Base-by-base conservation (phyloP, 225 moss, liverwort and hornwort genomes). In the Climacium dendroides region DNA sequence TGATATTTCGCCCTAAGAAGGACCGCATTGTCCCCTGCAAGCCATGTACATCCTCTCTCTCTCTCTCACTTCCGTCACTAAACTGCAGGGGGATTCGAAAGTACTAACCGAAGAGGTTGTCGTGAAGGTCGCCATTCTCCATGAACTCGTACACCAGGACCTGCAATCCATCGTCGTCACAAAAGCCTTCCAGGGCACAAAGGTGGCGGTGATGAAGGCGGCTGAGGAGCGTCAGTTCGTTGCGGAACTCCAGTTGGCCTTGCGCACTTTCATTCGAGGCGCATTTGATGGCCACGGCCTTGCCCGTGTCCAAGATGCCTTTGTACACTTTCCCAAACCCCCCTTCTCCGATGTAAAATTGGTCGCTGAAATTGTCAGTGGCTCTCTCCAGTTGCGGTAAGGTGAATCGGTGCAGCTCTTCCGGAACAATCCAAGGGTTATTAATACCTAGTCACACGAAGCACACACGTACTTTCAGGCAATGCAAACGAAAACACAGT, bases 131-230 rank as follows among this genome's bases (percentile, higher is more conserved):
- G 54, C 98, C 98, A 67, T 94, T 94, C 77, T 93, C 89, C 96
- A 97, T 97, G 88, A 94, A 99, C 86, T 99, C 97, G 55, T 98
- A 98, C 34, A 98, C 97, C 50, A 98, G 88, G 82, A 93, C 89
- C 86, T 95, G 97, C 88, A 96, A 88, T 15, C 92, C 95, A 63
- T 95, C 94, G 63, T 96, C 96, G 55, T 95, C 91, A 84, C 97
- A 96, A 80, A 94, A 97, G 32, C 97, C 97, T 74, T 96, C 95
- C 39, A 98, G 92, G 29, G 91, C 89, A 62, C 96, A 96, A 28
- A 98, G 94, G 62, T 98, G 96, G 37, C 94, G 96, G 87, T 98
- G 97, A 77, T 98, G 97, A 61, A 95, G 94, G 15, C 97, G 96
- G 69, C 96, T 93, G 62, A 98, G 94, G 37, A 98, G 88, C 72